phyloP scores from a whole-genome alignment of 1,139 yeast genomes.

The Kluyveromyces sp. region DNA sequence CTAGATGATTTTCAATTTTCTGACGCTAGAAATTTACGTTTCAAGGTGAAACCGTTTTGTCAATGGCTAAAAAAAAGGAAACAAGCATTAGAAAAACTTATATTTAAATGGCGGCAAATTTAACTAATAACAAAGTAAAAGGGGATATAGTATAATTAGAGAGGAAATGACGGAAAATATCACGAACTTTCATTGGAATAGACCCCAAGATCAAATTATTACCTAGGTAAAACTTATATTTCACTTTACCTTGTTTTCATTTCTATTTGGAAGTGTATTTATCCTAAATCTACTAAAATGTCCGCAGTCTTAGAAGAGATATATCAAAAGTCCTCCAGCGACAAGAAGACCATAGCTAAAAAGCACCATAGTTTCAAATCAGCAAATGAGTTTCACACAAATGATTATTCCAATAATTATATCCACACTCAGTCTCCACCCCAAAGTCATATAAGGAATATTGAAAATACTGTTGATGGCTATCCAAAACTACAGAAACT shows the following conservation, averaged over 20 bases:
- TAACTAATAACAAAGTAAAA: no score
- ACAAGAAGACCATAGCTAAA: constrained; percentile 1
- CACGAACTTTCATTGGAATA: no score
- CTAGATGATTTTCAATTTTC: no score
- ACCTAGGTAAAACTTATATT: no score
- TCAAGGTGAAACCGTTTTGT: constrained; percentile 3
- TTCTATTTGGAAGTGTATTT: neutral
- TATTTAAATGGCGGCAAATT: constrained; percentile 2
- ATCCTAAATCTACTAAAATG: neutral
- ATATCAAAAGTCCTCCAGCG: neutral
- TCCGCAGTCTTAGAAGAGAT: constrained; percentile 2
- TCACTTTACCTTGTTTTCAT: neutral
- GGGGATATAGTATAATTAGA: no score
- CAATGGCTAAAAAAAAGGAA: no score
- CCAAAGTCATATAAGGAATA: constrained; percentile 55
- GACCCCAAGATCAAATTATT: no score
- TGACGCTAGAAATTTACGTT: neutral
- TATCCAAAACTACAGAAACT: constrained; percentile 74
- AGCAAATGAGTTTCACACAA: constrained; percentile 26
- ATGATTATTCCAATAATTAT: constrained; percentile 67
- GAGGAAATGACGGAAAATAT: no score
- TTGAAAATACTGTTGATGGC: constrained; percentile 61
- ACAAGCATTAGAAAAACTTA: neutral
- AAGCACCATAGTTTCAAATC: constrained; percentile 21
- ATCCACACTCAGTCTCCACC: constrained; percentile 58